Conservation (phyloP, 1,139 yeast genomes). For the Sporopachydermia cereana region DNA sequence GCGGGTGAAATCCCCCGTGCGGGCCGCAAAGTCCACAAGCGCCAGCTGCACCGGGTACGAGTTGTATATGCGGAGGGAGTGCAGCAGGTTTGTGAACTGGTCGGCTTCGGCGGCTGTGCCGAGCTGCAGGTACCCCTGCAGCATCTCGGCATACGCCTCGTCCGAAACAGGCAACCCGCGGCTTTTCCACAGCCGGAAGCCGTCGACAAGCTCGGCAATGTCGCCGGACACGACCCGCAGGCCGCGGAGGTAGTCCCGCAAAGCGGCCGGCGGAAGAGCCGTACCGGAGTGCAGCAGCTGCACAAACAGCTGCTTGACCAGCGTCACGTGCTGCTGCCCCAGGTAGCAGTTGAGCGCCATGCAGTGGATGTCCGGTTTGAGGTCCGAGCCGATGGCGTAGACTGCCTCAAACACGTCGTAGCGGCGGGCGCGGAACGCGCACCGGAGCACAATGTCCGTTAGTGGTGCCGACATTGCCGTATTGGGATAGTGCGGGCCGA, state of each 20-base stretch:
- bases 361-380: neutral
- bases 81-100: neutral
- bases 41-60: slow-evolving; percentile 1
- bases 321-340: neutral
- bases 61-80: neutral
- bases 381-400: neutral
- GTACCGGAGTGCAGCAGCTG: neutral
- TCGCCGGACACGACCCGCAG: neutral
- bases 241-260: neutral
- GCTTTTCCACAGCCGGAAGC: neutral
- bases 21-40: neutral
- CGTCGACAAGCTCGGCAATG: neutral
- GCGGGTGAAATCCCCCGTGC: too few species aligned
- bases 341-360: neutral
- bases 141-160: slow-evolving; percentile 5
- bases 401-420: neutral
- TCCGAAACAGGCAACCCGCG: neutral
- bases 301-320: neutral
- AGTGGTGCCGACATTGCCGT: neutral
- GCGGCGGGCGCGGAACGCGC: slow-evolving; percentile 1
- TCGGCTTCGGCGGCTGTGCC: neutral
- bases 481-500: neutral
- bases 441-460: slow-evolving; percentile 2
- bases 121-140: neutral
- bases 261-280: neutral